phyloP scores from a whole-genome alignment of 2,329 filamentous ascomycete genomes.

The Karstenula rhodostoma region DNA sequence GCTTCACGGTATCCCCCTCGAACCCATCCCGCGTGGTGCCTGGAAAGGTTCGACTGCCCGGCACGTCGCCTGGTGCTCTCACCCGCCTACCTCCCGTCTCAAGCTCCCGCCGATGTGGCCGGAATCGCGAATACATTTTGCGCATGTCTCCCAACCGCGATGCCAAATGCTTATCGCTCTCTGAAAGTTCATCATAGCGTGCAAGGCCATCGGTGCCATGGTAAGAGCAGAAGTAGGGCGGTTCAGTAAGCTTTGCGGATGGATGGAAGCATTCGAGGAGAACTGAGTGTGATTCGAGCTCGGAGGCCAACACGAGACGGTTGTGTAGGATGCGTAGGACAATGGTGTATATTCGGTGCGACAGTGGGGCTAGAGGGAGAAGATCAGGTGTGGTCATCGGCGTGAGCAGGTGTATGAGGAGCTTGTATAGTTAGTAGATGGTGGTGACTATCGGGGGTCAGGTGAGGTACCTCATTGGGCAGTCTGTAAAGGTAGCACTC shows the following conservation, averaged over 20 bases:
- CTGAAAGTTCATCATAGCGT: slow-evolving; percentile 49
- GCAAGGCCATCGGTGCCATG: slow-evolving; percentile 70
- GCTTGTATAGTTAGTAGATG: slow-evolving; percentile 34
- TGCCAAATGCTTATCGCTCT: slow-evolving; percentile 29
- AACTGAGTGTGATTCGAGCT: slow-evolving; percentile 69
- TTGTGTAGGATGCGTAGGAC: slow-evolving; percentile 70
- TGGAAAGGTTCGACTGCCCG: slow-evolving; percentile 53
- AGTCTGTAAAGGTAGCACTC: slow-evolving; percentile 46
- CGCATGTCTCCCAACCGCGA: slow-evolving; percentile 59
- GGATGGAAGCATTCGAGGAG: slow-evolving; percentile 84
- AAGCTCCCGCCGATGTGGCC: slow-evolving; percentile 67
- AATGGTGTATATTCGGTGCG: slow-evolving; percentile 69
- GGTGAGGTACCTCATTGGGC: slow-evolving; percentile 45
- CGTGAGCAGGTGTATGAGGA: slow-evolving; percentile 55
- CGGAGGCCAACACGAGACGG: slow-evolving; percentile 67
- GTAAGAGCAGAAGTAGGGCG: slow-evolving; percentile 73
- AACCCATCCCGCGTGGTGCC: slow-evolving; percentile 37
- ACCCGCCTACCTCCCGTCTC: slow-evolving; percentile 49
- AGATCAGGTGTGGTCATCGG: slow-evolving; percentile 53
- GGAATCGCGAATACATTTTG: slow-evolving; percentile 74
- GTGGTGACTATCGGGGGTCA: not conserved
- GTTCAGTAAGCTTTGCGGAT: slow-evolving; percentile 71
- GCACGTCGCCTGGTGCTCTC: slow-evolving; percentile 57
- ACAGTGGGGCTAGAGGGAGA: slow-evolving; percentile 65
- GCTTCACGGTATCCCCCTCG: slow-evolving; percentile 59